Evolutionary conservation across 2,329 filamentous ascomycete species (phyloP).

Genomic region (Aspergillus sp.): DNA sequence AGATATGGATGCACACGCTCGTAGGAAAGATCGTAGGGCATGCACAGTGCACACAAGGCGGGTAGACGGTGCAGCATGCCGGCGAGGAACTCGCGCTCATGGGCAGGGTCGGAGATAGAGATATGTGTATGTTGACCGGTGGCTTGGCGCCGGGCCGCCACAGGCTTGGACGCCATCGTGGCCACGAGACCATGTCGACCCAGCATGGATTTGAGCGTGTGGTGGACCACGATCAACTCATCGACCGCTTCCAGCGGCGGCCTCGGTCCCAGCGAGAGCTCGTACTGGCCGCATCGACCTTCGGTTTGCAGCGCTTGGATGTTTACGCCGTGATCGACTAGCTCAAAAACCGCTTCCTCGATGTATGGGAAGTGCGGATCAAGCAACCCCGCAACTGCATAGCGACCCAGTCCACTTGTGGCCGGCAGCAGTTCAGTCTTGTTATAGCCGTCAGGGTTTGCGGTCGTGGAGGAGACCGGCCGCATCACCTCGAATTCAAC

Average conservation of each 20-base stretch:
- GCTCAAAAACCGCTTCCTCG: slow-evolving; percentile 1
- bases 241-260: slow-evolving; percentile 14
- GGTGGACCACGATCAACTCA: slow-evolving; percentile 9
- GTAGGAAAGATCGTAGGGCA: slow-evolving; percentile 10
- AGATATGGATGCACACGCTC: slow-evolving; percentile 3
- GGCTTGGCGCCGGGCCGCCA: not conserved
- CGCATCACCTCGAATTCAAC: slow-evolving; percentile 8
- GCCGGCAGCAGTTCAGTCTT: not conserved
- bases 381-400: not conserved
- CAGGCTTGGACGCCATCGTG: slow-evolving; percentile 13
- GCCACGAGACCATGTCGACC: slow-evolving; percentile 8
- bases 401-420: not conserved
- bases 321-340: slow-evolving; percentile 2
- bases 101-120: slow-evolving; percentile 6
- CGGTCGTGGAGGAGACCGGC: not conserved
- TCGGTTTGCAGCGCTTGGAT: slow-evolving; percentile 10
- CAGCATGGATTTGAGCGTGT: slow-evolving; percentile 9
- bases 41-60: slow-evolving; percentile 5
- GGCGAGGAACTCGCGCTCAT: slow-evolving; percentile 7
- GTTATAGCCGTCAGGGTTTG: too few relatives aligned
- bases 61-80: slow-evolving; percentile 7
- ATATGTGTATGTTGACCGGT: slow-evolving; percentile 13
- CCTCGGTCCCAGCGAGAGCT: slow-evolving; percentile 9
- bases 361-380: slow-evolving; percentile 4
- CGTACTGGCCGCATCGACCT: slow-evolving; percentile 10